These are phyloP conservation scores for Emiliania huxleyi DNA, from an alignment of 78 protist genomes.

Conservation along the genomic window DNA sequence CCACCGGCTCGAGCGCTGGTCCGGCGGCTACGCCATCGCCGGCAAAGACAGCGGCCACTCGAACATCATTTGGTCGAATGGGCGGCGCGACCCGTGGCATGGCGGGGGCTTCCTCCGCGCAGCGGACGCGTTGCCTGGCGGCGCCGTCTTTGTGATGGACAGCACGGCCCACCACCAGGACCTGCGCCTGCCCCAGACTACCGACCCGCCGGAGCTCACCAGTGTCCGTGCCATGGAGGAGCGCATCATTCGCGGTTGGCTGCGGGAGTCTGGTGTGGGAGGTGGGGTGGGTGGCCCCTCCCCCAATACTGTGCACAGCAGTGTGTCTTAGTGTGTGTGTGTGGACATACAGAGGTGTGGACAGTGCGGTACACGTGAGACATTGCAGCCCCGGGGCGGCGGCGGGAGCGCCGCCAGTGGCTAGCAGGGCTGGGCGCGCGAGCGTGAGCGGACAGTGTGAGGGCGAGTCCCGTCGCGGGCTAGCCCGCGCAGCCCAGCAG, in stretches of 20 bases:
- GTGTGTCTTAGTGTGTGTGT: too few relatives aligned
- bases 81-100: conserved; percentile 6
- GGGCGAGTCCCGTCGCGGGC: too few relatives aligned
- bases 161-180: conserved; percentile 13
- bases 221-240: background rate
- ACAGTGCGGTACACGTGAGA: too few relatives aligned
- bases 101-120: conserved; percentile 15
- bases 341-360: too few relatives aligned
- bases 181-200: background rate
- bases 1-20: background rate
- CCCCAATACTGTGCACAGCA: too few relatives aligned
- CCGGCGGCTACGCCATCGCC: background rate
- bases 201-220: background rate
- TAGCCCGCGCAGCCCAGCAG: too few relatives aligned
- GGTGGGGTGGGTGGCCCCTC: too few relatives aligned
- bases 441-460: too few relatives aligned
- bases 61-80: conserved; percentile 12
- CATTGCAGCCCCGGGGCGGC: too few relatives aligned
- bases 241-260: background rate
- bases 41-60: too few relatives aligned
- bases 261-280: background rate
- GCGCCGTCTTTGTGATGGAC: background rate
- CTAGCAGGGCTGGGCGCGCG: too few relatives aligned
- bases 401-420: too few relatives aligned
- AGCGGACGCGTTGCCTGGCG: background rate